phyloP scores from a whole-genome alignment of 441 rosid genomes.

The Euphorbia celastroides region DNA sequence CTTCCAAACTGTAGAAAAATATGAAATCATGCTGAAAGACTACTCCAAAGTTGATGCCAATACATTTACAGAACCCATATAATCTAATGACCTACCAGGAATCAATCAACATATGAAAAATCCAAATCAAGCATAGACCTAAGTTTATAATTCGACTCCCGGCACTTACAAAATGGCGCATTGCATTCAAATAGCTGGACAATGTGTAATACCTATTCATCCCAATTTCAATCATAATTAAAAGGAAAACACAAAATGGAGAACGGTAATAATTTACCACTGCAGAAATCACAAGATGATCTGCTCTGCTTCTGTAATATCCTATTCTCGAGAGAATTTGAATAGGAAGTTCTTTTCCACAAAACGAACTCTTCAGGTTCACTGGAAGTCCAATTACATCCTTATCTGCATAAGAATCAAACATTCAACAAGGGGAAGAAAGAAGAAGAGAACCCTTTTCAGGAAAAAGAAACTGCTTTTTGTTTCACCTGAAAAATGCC shows the following conservation, averaged over 20 bases:
- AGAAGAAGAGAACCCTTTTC: not conserved
- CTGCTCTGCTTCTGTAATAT: conserved; percentile 15
- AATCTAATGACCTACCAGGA: not conserved
- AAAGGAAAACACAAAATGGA: not conserved
- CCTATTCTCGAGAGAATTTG: conserved; percentile 22
- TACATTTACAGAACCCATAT: conserved; percentile 6
- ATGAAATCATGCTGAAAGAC: conserved; percentile 7
- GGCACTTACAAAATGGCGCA: not conserved
- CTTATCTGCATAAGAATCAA: conserved; percentile 30
- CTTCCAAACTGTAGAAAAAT: conserved; percentile 52
- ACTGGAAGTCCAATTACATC: conserved; percentile 25
- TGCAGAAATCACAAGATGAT: conserved; percentile 26
- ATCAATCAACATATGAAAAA: not conserved
- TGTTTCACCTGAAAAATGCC: not conserved
- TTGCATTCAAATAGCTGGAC: not conserved
- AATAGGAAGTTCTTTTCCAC: conserved; percentile 23
- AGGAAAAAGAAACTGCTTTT: not conserved
- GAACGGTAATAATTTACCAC: conserved; percentile 30
- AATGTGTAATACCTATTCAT: too few species aligned
- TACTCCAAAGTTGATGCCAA: not conserved
- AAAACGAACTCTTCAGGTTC: conserved; percentile 32
- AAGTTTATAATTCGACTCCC: too few species aligned
- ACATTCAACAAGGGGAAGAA: conserved; percentile 6
- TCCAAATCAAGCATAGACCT: not conserved
- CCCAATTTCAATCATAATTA: not conserved